These are phyloP conservation scores for Erucastrum elatum DNA, from an alignment of 345 rosid genomes.

Conservation along the genomic window DNA sequence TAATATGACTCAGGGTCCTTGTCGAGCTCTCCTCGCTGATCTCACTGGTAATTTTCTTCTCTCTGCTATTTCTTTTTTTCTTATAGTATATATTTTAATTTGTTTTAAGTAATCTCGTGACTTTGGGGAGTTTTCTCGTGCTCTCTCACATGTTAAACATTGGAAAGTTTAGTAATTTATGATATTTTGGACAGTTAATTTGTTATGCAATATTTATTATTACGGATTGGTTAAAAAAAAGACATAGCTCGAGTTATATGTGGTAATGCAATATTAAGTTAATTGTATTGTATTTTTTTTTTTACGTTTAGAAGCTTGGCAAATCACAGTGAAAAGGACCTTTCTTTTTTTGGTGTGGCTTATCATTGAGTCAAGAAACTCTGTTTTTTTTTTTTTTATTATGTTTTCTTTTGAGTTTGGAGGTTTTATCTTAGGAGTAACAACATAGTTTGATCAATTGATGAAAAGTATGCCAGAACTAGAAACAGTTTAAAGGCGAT, in stretches of 20 bases:
- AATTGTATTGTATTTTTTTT: background rate
- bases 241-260: background rate
- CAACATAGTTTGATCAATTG: no score
- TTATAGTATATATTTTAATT: background rate
- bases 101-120: background rate
- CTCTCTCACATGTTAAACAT: slow-evolving; percentile 24
- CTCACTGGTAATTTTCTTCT: slow-evolving; percentile 91
- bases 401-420: no score
- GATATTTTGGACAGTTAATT: background rate
- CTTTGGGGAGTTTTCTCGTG: slow-evolving; percentile 12
- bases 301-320: background rate
- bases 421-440: no score
- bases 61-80: background rate
- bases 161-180: background rate
- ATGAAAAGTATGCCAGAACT: slow-evolving; percentile 2
- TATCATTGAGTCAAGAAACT: background rate
- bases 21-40: slow-evolving; percentile 95
- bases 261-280: background rate
- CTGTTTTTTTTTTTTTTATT: no score
- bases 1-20: slow-evolving; percentile 93
- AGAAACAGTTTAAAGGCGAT: background rate
- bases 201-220: background rate
- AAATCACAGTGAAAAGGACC: background rate
- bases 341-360: background rate
- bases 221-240: background rate